phyloP scores from a whole-genome alignment of 2,329 filamentous ascomycete species.

The Aaosphaeria arxii region DNA sequence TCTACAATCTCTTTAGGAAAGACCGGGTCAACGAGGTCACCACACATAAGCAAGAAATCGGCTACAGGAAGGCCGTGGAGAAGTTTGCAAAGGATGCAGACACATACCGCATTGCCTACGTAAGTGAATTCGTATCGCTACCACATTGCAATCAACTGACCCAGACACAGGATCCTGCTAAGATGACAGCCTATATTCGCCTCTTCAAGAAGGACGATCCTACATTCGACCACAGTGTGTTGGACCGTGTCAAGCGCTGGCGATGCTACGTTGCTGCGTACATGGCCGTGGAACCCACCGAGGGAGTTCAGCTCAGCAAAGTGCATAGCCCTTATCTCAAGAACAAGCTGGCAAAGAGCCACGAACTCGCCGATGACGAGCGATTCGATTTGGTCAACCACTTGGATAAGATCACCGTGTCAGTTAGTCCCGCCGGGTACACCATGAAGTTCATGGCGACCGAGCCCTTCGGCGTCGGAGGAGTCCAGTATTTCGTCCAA shows the following conservation, averaged over 20 bases:
- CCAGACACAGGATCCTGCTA: slow-evolving; percentile 49
- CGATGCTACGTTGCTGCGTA: slow-evolving; percentile 95
- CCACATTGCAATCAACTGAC: slow-evolving; percentile 20
- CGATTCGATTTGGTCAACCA: slow-evolving; percentile 26
- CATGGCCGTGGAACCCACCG: slow-evolving; percentile 81
- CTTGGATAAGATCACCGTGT: slow-evolving; percentile 44
- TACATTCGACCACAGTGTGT: slow-evolving; percentile 71
- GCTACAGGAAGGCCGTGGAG: slow-evolving; percentile 86
- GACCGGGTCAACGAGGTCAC: slow-evolving; percentile 81
- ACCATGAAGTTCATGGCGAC: slow-evolving; percentile 42
- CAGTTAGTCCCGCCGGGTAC: slow-evolving; percentile 44
- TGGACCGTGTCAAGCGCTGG: slow-evolving; percentile 66
- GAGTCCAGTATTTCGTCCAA: slow-evolving; percentile 41
- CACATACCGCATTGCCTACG: slow-evolving; percentile 85
- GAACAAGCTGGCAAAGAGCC: slow-evolving; percentile 34
- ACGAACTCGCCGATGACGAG: slow-evolving; percentile 31
- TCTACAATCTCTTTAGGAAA: slow-evolving; percentile 80
- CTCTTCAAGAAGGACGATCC: slow-evolving; percentile 85
- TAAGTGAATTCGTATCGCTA: slow-evolving; percentile 52
- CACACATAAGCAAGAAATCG: slow-evolving; percentile 85
- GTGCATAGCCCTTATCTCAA: slow-evolving; percentile 43
- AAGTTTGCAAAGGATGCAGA: slow-evolving; percentile 91
- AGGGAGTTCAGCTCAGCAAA: slow-evolving; percentile 33
- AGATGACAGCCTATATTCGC: slow-evolving; percentile 71
- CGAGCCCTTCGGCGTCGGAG: slow-evolving; percentile 28